Evolutionary conservation across 1,284 basidiomycete species (phyloP).

Genomic region (Sphaerobolus stellatus): DNA sequence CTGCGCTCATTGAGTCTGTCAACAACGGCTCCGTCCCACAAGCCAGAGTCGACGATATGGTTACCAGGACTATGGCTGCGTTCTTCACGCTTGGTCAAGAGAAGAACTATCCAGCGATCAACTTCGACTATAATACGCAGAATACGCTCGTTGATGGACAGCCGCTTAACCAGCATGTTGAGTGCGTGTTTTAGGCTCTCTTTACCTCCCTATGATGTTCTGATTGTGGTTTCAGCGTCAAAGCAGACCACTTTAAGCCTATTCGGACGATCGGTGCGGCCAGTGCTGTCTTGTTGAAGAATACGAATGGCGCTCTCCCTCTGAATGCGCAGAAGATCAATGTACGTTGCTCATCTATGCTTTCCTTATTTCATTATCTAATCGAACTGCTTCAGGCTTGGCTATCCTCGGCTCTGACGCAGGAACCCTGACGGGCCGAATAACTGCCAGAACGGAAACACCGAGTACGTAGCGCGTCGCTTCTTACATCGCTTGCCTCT

Average conservation of each 20-base stretch:
- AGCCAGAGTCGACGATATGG: constrained; percentile 69
- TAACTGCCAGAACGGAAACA: no score
- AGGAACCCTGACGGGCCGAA: constrained; percentile 71
- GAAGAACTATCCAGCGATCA: constrained; percentile 48
- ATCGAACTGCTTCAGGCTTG: constrained; percentile 1
- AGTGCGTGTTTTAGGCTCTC: constrained; percentile 3
- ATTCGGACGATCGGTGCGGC: constrained; percentile 70
- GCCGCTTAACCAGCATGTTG: constrained; percentile 12
- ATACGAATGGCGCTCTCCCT: constrained; percentile 55
- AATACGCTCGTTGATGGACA: constrained; percentile 47
- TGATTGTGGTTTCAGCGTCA: constrained; percentile 10
- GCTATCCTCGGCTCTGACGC: constrained; percentile 58
- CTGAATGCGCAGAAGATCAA: constrained; percentile 41
- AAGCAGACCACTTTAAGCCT: constrained; percentile 36
- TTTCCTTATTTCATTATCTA: not conserved
- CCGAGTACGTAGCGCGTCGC: no score
- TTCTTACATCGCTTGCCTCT: no score
- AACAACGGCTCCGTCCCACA: constrained; percentile 66
- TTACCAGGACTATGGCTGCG: constrained; percentile 56
- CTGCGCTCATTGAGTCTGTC: constrained; percentile 34
- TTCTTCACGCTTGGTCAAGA: constrained; percentile 64
- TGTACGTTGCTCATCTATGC: no score
- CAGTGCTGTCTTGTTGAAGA: constrained; percentile 75
- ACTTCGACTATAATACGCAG: constrained; percentile 48
- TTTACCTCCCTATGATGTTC: not conserved